Evolutionary conservation across 805 yeast species (phyloP).

Genomic region (Candida peoriensis): DNA sequence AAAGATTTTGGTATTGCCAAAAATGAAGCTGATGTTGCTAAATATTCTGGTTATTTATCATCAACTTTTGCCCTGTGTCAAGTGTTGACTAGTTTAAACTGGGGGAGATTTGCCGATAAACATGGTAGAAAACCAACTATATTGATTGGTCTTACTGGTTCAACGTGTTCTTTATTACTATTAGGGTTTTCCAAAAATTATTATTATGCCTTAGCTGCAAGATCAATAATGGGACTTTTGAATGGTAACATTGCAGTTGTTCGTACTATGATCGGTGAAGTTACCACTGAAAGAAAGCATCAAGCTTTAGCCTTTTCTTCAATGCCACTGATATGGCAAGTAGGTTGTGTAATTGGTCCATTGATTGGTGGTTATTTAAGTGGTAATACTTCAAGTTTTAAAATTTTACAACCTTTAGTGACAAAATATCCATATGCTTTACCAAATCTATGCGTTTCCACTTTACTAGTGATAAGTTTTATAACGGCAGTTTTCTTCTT

Average conservation of each 20-base stretch:
- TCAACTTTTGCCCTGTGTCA: slow-evolving; percentile 61
- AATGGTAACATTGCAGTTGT: slow-evolving; percentile 66
- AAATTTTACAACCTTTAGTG: slow-evolving; percentile 26
- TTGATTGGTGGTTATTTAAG: slow-evolving; percentile 51
- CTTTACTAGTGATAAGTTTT: slow-evolving; percentile 31
- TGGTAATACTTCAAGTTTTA: slow-evolving; percentile 23
- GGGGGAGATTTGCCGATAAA: slow-evolving; percentile 54
- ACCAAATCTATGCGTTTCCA: slow-evolving; percentile 45
- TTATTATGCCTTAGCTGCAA: slow-evolving; percentile 47
- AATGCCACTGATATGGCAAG: slow-evolving; percentile 56
- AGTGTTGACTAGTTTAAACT: slow-evolving; percentile 49
- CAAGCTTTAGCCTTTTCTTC: slow-evolving; percentile 61
- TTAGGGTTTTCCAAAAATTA: slow-evolving; percentile 53
- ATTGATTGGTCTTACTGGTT: slow-evolving; percentile 47
- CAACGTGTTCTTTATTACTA: slow-evolving; percentile 39
- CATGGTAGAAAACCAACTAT: slow-evolving; percentile 55
- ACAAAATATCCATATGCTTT: slow-evolving; percentile 43
- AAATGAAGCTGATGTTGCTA: slow-evolving; percentile 47
- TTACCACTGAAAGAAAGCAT: slow-evolving; percentile 49
- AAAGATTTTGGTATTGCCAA: slow-evolving; percentile 48
- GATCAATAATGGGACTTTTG: slow-evolving; percentile 49
- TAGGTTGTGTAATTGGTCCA: slow-evolving; percentile 60
- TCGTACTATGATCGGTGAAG: slow-evolving; percentile 57
- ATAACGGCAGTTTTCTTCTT: slow-evolving; percentile 40
- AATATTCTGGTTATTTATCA: slow-evolving; percentile 57